Evolutionary conservation across 352 stramenopile species (phyloP), one percentile per base, ranked within the genome.

Genomic region (Globisporangium paroecandrum): DNA sequence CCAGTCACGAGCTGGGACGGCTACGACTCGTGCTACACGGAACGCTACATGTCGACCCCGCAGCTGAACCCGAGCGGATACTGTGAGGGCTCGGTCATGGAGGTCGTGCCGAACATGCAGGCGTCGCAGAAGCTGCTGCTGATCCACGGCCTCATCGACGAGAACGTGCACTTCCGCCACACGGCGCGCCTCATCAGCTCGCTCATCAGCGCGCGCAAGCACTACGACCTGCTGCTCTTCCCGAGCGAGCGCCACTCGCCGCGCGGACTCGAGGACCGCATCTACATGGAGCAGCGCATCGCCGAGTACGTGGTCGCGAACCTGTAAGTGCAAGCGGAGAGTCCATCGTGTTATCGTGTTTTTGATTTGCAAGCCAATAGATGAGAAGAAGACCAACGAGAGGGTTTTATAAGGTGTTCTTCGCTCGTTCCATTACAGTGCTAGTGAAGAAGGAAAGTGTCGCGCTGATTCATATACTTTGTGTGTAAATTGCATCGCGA

Each of bases 1-100:
- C 97, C 97, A 3, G 97, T 99, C 24, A 99, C 97, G 3, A 97
- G 88, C 67, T 99, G 97, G 97, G 94, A 99, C 75, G 97, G 97
- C 49, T 99, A 99, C 74, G 97, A 99, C 76, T 99, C 97, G 58
- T 98, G 98, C 75, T 99, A 99, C 81, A 99, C 97, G 63, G 97
- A 99, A 71, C 80, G 97, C 27, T 99, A 99, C 81, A 99, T 99
- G 96, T 97, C 95, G 58, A 93, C 93, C 51, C 96, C 96, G 1
- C 82, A 93, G 54, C 82, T 98, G 46, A 99, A 99, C 79, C 86
- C 90, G 1, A 75, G 81, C 8, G 96, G 96, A 27, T 99, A 98
- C 78, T 70, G 72, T 29, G 84, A 96, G 65, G 91, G 89, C 49
- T 91, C 82, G 18, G 90, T 98, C 43, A 98, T 99, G 83, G 91